Percentiles rank a stretch among this genome's conserved stretches.
phyloP scores from a whole-genome alignment of 2,329 filamentous ascomycete species.

The Fusarium guadeloupense region DNA sequence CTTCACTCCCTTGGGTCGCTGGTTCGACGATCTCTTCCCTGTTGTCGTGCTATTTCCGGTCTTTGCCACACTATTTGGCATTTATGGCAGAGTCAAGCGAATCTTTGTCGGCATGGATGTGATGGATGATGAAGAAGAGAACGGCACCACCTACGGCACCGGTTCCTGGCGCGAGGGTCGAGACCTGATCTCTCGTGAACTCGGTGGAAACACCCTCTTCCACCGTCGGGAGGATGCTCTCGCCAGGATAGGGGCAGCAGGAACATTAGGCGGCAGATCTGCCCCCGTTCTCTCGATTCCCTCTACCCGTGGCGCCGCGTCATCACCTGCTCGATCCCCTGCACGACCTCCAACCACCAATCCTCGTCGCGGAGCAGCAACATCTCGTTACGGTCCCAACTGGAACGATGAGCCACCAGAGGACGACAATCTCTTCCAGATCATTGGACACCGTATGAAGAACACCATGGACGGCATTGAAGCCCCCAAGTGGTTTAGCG shows the following conservation, averaged over 20 bases:
- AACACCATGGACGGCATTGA: constrained; percentile 91
- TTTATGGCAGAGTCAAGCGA: constrained; percentile 84
- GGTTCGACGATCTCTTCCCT: constrained; percentile 90
- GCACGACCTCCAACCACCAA: constrained; percentile 46
- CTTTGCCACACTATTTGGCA: constrained; percentile 83
- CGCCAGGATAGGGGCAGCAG: constrained; percentile 45
- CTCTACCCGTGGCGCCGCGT: constrained; percentile 48
- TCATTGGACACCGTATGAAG: constrained; percentile 83
- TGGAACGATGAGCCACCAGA: constrained; percentile 68
- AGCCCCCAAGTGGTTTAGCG: constrained; percentile 82
- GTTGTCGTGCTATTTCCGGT: constrained; percentile 88
- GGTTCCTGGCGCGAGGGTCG: constrained; percentile 92
- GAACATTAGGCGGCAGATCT: constrained; percentile 46
- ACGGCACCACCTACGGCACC: constrained; percentile 72
- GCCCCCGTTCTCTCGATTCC: constrained; percentile 61
- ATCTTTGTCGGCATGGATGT: constrained; percentile 81
- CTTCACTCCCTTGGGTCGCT: constrained; percentile 80
- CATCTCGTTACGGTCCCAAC: constrained; percentile 40
- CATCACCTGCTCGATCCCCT: constrained; percentile 54
- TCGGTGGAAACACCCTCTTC: constrained; percentile 70
- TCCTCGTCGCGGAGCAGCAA: constrained; percentile 45
- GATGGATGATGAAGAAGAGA: constrained; percentile 77
- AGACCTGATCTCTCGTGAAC: constrained; percentile 87
- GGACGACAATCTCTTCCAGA: constrained; percentile 84
- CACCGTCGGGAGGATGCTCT: constrained; percentile 58